Conservation (phyloP, 768 basidiomycete species). For the Cystoderma amianthinum region DNA sequence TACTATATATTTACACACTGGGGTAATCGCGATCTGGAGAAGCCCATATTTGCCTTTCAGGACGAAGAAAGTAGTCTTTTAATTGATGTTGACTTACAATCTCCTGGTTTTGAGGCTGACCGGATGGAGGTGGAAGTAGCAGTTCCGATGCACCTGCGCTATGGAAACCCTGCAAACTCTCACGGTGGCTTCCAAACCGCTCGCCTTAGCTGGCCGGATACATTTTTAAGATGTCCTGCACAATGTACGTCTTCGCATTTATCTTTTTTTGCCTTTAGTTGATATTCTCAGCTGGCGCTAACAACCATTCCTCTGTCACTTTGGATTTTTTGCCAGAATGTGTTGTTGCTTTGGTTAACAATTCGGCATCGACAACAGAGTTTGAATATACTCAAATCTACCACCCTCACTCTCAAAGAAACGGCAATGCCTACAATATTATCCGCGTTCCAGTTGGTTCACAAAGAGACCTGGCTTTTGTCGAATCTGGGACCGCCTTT, state of each 20-base stretch:
- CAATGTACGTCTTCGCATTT: too few relatives aligned
- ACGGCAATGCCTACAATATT: conserved; percentile 7
- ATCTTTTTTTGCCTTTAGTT: too few relatives aligned
- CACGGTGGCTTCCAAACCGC: conserved; percentile 14
- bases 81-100: conserved; percentile 11
- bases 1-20: conserved; percentile 32
- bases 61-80: conserved; percentile 15
- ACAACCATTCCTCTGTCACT: background rate
- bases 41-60: conserved; percentile 31
- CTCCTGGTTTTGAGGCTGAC: background rate
- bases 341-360: background rate
- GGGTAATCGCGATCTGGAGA: conserved; percentile 38
- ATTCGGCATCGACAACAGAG: background rate
- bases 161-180: conserved; percentile 21
- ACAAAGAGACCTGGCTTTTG: conserved; percentile 24
- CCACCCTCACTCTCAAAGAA: conserved; percentile 1
- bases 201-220: conserved; percentile 26
- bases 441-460: conserved; percentile 32
- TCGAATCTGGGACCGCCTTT: conserved; percentile 33
- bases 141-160: conserved; percentile 41
- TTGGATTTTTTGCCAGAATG: background rate
- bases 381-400: conserved; percentile 12
- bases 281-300: background rate
- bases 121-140: conserved; percentile 16
- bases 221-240: conserved; percentile 15